Conservation (phyloP, 768 basidiomycete species). For the Lactarius akahatsu region DNA sequence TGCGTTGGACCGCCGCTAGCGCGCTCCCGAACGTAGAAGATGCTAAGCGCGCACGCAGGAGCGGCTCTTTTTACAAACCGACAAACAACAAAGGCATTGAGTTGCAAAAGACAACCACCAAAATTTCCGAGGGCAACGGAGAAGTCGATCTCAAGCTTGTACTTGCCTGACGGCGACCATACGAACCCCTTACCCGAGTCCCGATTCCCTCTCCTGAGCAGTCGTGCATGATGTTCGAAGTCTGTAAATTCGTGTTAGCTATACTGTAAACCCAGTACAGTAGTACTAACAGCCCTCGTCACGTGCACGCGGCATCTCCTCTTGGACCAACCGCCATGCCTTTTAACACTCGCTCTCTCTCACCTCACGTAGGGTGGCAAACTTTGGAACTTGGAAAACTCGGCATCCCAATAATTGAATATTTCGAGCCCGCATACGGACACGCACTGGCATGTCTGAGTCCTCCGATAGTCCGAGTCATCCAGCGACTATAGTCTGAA, state of each 20-base stretch:
- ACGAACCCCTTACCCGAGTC: not conserved
- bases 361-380: no score
- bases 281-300: not conserved
- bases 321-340: no score
- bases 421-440: not conserved
- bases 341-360: no score
- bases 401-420: not conserved
- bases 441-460: not conserved
- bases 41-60: slow-evolving; percentile 10
- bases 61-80: slow-evolving; percentile 9
- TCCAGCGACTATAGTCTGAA: not conserved
- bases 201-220: not conserved
- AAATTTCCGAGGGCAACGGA: not conserved
- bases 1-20: slow-evolving; percentile 16
- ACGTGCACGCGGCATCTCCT: no score
- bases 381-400: not conserved
- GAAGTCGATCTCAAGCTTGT: slow-evolving; percentile 5
- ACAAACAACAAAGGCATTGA: not conserved
- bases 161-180: not conserved
- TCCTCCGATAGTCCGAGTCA: not conserved
- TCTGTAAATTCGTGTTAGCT: slow-evolving; percentile 10
- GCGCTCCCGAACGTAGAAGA: not conserved
- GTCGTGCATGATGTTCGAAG: not conserved
- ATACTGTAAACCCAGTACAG: not conserved
- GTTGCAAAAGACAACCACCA: not conserved